phyloP scores from a whole-genome alignment of 805 yeast genomes.

The Kodamaea hsintzibuensis region DNA sequence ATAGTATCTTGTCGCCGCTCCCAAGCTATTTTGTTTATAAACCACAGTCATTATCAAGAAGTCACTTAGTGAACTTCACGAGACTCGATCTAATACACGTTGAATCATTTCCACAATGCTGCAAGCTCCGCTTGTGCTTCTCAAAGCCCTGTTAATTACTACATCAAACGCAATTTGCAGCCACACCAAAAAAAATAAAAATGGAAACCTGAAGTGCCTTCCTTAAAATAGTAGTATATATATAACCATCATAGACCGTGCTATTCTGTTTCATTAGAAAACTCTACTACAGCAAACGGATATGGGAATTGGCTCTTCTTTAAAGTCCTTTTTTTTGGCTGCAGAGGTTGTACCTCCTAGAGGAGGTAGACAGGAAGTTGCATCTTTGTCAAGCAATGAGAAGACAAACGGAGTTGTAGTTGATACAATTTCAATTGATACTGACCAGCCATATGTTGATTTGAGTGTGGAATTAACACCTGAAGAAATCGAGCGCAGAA shows the following conservation, averaged over 20 bases:
- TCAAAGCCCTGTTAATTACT: neutral
- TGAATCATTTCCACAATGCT: neutral
- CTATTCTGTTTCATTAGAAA: neutral
- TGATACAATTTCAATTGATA: constrained; percentile 4
- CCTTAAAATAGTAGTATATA: neutral
- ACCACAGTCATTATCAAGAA: neutral
- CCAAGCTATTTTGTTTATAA: too few relatives aligned
- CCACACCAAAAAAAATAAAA: constrained; percentile 9
- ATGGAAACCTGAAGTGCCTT: neutral
- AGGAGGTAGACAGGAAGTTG: neutral
- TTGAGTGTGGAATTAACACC: constrained; percentile 18
- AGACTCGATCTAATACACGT: neutral
- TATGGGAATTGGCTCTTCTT: constrained; percentile 1
- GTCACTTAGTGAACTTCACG: neutral
- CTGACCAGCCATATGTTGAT: constrained; percentile 23
- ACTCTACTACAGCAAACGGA: neutral
- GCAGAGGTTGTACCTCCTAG: constrained; percentile 6
- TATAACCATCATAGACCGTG: neutral
- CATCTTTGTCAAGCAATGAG: constrained; percentile 1
- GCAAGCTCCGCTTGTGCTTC: neutral
- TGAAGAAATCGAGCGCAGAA: constrained; percentile 21
- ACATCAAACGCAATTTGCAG: constrained; percentile 10
- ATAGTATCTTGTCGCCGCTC: too few relatives aligned
- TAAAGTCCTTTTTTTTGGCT: constrained; percentile 7
- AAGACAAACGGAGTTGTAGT: constrained; percentile 2